Percentiles rank a stretch among this genome's conserved stretches.
These are phyloP conservation scores for Leishmania amazonensis DNA, from an alignment of 208 protist genomes.

Conservation along the genomic window DNA sequence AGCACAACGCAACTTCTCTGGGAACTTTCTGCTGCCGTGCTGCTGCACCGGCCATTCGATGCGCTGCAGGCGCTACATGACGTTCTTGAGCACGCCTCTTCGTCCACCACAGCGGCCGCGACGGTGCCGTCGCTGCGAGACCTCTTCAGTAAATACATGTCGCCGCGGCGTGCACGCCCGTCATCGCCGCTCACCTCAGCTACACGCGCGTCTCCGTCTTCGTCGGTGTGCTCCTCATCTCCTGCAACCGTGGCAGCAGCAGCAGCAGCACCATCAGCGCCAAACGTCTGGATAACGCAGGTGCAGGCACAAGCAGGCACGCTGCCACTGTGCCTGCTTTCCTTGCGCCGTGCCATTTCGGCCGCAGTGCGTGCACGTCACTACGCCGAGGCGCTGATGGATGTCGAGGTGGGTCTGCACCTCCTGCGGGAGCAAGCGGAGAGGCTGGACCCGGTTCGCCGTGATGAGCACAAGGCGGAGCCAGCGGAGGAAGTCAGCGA, in stretches of 20 bases:
- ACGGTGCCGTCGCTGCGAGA: conserved; percentile 6
- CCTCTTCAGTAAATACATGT: background rate
- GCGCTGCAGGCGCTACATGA: conserved; percentile 4
- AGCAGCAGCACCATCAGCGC: background rate
- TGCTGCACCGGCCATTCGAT: conserved; percentile 11
- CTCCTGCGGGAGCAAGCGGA: conserved; percentile 9
- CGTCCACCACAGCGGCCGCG: conserved; percentile 2
- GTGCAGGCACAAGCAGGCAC: conserved; percentile 11
- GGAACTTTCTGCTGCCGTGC: conserved; percentile 20
- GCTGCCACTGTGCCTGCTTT: conserved; percentile 21
- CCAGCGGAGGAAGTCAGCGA: background rate
- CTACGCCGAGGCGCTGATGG: conserved; percentile 23
- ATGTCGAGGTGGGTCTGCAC: conserved; percentile 10
- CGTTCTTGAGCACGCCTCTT: background rate
- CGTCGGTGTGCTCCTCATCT: background rate
- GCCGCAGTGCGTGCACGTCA: conserved; percentile 16
- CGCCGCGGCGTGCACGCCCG: background rate
- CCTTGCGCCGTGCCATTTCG: conserved; percentile 17
- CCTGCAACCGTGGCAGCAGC: background rate
- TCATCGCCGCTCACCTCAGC: background rate
- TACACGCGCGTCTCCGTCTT: background rate
- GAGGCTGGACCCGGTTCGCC: background rate
- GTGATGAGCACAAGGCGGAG: background rate
- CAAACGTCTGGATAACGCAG: background rate
- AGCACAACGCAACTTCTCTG: conserved; percentile 11